Base-by-base conservation (phyloP, 164 flowering plant species). In the Paratinospora sagittata region DNA sequence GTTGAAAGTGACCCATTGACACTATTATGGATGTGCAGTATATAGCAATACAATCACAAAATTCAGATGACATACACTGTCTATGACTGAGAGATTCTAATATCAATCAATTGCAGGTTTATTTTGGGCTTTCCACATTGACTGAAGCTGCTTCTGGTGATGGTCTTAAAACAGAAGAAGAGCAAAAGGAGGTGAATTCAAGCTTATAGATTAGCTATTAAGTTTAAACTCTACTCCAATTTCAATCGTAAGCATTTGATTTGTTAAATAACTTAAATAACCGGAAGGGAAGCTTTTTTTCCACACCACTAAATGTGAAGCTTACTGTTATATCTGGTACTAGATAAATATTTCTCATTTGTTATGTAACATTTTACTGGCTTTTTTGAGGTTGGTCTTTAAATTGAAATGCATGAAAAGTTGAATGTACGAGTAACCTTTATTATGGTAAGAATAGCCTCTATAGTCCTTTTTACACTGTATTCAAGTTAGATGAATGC, bases 81-180 rank as follows among this genome's bases (percentile, higher is more conserved):
- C 34, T 55, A n/a, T 19, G 61, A 8, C 6, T 52, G 11, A 55
- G 61, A 55, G 24, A 55, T 55, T n/a, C 24, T 65, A 52, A 65
- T 73, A 33, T 82, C 87, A 55, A 21, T 55, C 33, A n/a, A 55
- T 65, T 73, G 34, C 84, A 94, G 98, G 85, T 88, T 8, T 94
- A 94, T 81, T 91, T 94, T 85, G 98, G 98, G 60, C 85, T 89
- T 72, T 86, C 98, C 77, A 88, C 97, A 14, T 81, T 94, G 83
- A 77, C 89, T 67, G 97, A 92, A 36, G 97, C 97, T 68, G 66
- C 85, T 64, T 92, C 97, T 62, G 74, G 82, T 84, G 94, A 95
- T 70, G 81, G 86, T 70, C 73, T 78, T 65, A 92, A 90, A 79
- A 85, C 96, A 62, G 95, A 89, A 72, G 97, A 89, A 68, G 98